These are phyloP conservation scores for Apiospora kogelbergensis DNA, from an alignment of 2,329 filamentous ascomycete species.

Conservation along the genomic window DNA sequence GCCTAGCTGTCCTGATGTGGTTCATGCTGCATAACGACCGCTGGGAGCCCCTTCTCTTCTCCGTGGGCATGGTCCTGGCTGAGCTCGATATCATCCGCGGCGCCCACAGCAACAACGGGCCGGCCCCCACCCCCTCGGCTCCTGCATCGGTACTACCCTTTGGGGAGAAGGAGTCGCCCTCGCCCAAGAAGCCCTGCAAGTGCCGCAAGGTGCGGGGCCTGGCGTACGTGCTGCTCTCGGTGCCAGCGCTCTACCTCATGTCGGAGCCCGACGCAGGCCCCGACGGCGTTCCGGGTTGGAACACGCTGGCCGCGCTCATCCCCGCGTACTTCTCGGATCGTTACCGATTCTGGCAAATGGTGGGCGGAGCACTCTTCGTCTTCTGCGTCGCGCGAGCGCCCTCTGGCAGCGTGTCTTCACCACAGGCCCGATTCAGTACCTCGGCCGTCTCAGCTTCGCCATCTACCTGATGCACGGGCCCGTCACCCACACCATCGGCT, in stretches of 20 bases:
- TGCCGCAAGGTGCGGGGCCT: constrained; percentile 10
- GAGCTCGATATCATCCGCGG: constrained; percentile 53
- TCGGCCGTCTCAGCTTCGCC: constrained; percentile 61
- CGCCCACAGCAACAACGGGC: constrained; percentile 36
- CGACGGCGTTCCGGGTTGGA: constrained; percentile 50
- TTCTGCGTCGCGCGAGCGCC: constrained; percentile 47
- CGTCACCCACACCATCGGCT: constrained; percentile 52
- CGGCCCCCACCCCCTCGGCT: constrained; percentile 13
- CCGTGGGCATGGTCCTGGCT: constrained; percentile 53
- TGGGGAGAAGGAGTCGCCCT: constrained; percentile 16
- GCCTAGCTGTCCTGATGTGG: constrained; percentile 40
- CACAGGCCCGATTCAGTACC: constrained; percentile 50
- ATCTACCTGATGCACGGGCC: constrained; percentile 63
- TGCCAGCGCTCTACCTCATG: constrained; percentile 54
- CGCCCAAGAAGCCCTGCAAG: constrained; percentile 10
- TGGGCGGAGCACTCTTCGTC: constrained; percentile 53
- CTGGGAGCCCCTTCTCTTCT: constrained; percentile 58
- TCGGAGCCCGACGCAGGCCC: constrained; percentile 43
- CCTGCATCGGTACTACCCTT: constrained; percentile 23
- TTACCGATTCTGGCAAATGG: constrained; percentile 58
- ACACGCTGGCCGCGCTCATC: constrained; percentile 46
- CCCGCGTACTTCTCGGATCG: constrained; percentile 48
- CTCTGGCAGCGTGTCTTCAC: constrained; percentile 53
- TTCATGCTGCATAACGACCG: constrained; percentile 48
- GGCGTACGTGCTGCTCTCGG: constrained; percentile 43